Percentiles rank a stretch among this genome's conserved stretches.
These are phyloP conservation scores for Rubroshorea leprosula DNA, from an alignment of 345 rosid genomes.

Conservation along the genomic window DNA sequence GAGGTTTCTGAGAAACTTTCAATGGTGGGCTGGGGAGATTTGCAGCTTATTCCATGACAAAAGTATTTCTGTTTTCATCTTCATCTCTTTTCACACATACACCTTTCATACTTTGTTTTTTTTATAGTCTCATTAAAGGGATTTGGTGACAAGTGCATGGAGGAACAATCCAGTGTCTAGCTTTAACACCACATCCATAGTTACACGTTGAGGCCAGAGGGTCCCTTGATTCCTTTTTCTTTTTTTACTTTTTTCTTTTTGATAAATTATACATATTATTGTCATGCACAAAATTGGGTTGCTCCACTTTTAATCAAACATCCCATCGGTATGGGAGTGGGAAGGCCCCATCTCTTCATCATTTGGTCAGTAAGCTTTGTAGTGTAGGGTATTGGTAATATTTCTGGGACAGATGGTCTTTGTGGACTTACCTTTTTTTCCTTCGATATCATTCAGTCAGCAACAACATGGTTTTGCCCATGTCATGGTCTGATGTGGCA, in stretches of 20 bases:
- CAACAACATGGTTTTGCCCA: no score
- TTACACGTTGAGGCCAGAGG: constrained; percentile 16
- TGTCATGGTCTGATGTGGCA: no score
- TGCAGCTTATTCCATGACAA: constrained; percentile 3
- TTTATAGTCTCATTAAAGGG: constrained; percentile 1
- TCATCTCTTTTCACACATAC: background rate
- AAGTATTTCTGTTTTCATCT: no score
- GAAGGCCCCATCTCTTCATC: constrained; percentile 22
- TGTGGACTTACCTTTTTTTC: constrained; percentile 12
- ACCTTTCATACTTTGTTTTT: constrained; percentile 1
- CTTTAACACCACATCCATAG: constrained; percentile 24
- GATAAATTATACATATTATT: background rate
- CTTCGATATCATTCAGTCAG: no score
- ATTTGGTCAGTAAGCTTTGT: constrained; percentile 26
- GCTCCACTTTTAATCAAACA: constrained; percentile 19
- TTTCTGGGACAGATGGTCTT: constrained; percentile 4
- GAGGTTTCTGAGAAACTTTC: constrained; percentile 4
- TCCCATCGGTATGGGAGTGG: constrained; percentile 20
- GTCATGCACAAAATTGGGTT: constrained; percentile 20
- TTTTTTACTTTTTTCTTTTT: background rate
- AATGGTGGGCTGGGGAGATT: background rate
- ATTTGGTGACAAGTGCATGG: constrained; percentile 26
- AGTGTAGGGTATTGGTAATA: no score
- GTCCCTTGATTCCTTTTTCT: background rate
- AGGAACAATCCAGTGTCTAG: constrained; percentile 28